Evolutionary conservation across 768 basidiomycete genomes (phyloP), one percentile per base, ranked within the genome.

Genomic region (Boletus rubroflammeus): DNA sequence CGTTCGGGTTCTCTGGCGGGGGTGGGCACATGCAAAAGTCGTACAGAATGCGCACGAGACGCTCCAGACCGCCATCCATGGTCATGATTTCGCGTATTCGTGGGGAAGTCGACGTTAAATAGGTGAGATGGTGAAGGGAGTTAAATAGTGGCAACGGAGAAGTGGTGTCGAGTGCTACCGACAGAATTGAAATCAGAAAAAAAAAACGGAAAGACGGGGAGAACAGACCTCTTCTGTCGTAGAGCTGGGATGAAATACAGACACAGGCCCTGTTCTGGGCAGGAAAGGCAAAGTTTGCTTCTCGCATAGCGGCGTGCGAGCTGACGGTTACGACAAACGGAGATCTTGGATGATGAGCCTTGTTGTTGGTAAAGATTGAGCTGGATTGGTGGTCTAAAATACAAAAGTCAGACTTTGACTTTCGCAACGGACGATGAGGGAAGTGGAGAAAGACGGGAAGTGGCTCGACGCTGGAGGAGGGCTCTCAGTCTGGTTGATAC

Each of bases 1-100:
- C 60, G 28, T 85, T 76, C 1, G 88, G 85, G 63, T 87, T 88
- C 62, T 90, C 88, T 40, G 88, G 89, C 0, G 86, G 86, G 1
- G 91, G 89, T 1, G 91, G 90, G 57, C 80, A 84, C 23, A 91
- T 72, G 70, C 92, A 93, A 62, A 91, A 92, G 57, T 94, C 90
- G 64, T 89, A 89, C 10, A 96, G 78, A 58, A 99, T 92, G 53
- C 90, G 83, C 14, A 98, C 90, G 29, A 99, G 86, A 14, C 96
- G 87, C 67, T 99, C 97, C 17, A 99, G 84, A 1, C 97, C 97
- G 44, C 97, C 97, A 66, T 98, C 96, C 81, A 90, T 86, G 28
- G 94, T 96, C 82, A 99, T 90, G 62, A 97, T 98, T 74, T 99
- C 97, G 54, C 96, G 87, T 73, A 99, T 98, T 51, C 94, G 85